phyloP scores from a whole-genome alignment of 2,329 filamentous ascomycete species.

The Aspergillus jensenii region DNA sequence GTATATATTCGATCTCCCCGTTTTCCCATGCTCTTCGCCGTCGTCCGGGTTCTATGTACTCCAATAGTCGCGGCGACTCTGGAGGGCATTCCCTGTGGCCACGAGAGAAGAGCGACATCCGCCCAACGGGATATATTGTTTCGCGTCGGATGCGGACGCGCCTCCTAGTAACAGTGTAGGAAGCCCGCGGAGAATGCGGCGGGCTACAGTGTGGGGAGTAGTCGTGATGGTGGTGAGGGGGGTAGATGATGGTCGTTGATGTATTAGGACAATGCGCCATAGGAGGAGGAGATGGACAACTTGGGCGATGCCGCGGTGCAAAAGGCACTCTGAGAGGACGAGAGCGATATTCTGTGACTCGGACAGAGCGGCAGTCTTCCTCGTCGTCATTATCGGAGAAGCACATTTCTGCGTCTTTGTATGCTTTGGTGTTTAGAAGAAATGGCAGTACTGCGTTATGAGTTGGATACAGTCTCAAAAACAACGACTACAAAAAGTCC shows the following conservation, averaged over 20 bases:
- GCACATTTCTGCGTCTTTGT: conserved; percentile 14
- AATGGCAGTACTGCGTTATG: background rate
- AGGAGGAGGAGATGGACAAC: background rate
- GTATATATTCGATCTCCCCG: conserved; percentile 17
- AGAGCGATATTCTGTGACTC: conserved; percentile 12
- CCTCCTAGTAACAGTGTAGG: conserved; percentile 16
- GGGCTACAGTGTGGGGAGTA: conserved; percentile 1
- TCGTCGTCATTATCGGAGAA: conserved; percentile 17
- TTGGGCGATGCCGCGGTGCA: conserved; percentile 4
- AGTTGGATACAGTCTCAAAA: background rate
- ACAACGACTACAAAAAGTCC: background rate
- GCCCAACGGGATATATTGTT: conserved; percentile 3
- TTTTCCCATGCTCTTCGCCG: conserved; percentile 4
- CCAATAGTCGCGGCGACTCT: conserved; percentile 11
- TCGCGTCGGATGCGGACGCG: conserved; percentile 13
- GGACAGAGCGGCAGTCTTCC: conserved; percentile 10
- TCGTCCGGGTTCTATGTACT: conserved; percentile 15
- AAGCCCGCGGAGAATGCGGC: conserved; percentile 8
- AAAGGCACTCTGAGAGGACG: conserved; percentile 10
- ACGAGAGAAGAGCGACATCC: background rate
- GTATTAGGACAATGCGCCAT: background rate
- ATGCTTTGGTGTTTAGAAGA: background rate
- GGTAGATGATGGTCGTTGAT: conserved; percentile 9
- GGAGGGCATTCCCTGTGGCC: conserved; percentile 1
- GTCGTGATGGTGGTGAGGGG: conserved; percentile 1